Evolutionary conservation across 2,329 filamentous ascomycete species (phyloP).

Genomic region (Trichoderma harzianum): DNA sequence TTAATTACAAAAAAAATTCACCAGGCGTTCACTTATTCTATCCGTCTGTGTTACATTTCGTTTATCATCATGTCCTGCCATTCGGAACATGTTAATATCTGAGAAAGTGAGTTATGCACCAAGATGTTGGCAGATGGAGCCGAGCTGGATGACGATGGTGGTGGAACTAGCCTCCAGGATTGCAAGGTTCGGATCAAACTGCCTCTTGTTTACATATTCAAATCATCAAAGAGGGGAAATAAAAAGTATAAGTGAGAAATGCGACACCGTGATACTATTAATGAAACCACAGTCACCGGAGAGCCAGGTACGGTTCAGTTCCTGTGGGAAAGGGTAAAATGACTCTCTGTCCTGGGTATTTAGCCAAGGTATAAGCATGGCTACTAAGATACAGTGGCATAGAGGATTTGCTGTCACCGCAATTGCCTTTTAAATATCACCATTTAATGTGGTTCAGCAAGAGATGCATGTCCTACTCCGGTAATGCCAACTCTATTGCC

Average conservation of each 20-base stretch:
- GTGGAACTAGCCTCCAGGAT: neutral
- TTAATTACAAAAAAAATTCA: neutral
- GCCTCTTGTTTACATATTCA: neutral
- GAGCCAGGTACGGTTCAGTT: neutral
- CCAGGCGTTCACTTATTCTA: neutral
- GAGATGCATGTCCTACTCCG: neutral
- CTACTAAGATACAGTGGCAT: neutral
- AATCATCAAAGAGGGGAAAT: neutral
- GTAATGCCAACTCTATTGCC: neutral
- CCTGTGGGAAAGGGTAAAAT: neutral
- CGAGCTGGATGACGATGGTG: neutral
- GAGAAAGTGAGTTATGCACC: neutral
- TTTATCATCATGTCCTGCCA: too few relatives aligned
- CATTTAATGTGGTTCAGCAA: neutral
- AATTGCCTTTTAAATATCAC: neutral
- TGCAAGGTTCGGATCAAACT: neutral
- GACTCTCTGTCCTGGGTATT: neutral
- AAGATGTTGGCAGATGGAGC: neutral
- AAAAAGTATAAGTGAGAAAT: too few relatives aligned
- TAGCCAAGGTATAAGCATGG: neutral
- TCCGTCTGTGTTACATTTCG: neutral
- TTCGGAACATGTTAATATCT: neutral
- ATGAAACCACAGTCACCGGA: neutral
- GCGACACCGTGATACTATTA: neutral
- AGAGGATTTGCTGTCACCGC: neutral